phyloP scores from a whole-genome alignment of 2,329 filamentous ascomycete genomes.

The Endocalyx cinctus region DNA sequence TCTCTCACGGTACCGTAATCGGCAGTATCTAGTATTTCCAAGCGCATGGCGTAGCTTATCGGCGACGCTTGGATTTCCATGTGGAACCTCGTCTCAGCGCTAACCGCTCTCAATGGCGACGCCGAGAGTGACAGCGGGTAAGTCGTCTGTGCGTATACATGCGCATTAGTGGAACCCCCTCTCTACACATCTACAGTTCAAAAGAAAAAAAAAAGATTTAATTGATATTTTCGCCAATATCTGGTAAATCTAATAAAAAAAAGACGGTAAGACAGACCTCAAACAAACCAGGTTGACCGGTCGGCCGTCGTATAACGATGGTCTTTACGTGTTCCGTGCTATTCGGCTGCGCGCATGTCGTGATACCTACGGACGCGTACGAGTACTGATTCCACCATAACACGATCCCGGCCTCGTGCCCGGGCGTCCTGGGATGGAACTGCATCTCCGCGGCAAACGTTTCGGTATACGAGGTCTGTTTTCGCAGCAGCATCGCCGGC shows the following conservation, averaged over 20 bases:
- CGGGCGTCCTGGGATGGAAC: constrained; percentile 37
- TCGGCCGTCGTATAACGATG: constrained; percentile 15
- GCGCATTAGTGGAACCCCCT: no score
- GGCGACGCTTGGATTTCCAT: no score
- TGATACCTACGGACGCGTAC: constrained; percentile 27
- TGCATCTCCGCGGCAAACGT: constrained; percentile 38
- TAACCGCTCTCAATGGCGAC: no score
- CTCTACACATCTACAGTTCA: no score
- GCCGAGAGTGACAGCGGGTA: no score
- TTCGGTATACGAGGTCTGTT: constrained; percentile 42
- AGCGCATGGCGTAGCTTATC: no score
- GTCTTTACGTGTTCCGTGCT: constrained; percentile 8
- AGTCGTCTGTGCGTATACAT: no score
- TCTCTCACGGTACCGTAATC: constrained; percentile 2
- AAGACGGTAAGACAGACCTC: constrained; percentile 8
- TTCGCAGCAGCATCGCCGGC: constrained; percentile 49
- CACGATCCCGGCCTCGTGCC: constrained; percentile 48
- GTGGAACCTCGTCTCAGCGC: no score
- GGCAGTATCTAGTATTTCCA: no score
- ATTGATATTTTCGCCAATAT: background rate
- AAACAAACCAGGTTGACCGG: constrained; percentile 14
- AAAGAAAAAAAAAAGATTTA: background rate
- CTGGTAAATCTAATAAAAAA: background rate
- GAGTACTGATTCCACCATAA: constrained; percentile 50
- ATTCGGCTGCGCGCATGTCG: constrained; percentile 11